Base-by-base conservation (phyloP, 2,329 filamentous ascomycete species). In the Phoma sp. region DNA sequence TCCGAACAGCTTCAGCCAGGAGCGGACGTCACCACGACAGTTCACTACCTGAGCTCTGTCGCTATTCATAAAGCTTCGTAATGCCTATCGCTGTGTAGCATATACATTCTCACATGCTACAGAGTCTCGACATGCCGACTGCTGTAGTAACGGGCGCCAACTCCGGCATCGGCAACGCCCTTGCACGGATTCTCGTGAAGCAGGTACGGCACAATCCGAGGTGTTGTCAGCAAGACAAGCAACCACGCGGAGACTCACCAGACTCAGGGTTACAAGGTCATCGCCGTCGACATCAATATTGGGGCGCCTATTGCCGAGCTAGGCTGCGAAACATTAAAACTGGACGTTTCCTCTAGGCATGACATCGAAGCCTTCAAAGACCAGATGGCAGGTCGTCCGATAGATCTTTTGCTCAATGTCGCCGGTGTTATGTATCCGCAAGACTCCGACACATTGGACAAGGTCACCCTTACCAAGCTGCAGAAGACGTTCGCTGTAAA, bases 131-230 rank as follows among this genome's bases (percentile, higher is more conserved):
- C 10, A 47, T 40, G 36, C 71, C 72, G n/a, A 73, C 71, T 14
- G 74, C 71, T 33, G 62, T 79, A 13, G 68, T 79, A 3, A 78
- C 76, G 25, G 76, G 76, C 18, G 75, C 74, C 4, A 77, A 78
- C 50, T 73, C 69, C 22, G 76, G 76, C 54, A 78, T 78, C 42
- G 74, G 73, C 24, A 61, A 75, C 60, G 71, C 73, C 10, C 74
- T 78, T 49, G 64, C 68, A 7, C 55, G 59, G 9, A 57, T 71
- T 40, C 58, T 71, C 7, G 44, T 70, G 40, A 64, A 65, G 39
- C 64, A 71, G 47, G 68, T 70, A 44, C 18, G 9, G n/a, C 8
- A 27, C 5, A 14, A 11, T 8, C 9, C 22, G 6, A 4, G 5
- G 35, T 14, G 18, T 7, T 11, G 4, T 14, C 13, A 2, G 2